phyloP scores from a whole-genome alignment of 1,139 yeast genomes.

The Wickerhamomyces sp. region DNA sequence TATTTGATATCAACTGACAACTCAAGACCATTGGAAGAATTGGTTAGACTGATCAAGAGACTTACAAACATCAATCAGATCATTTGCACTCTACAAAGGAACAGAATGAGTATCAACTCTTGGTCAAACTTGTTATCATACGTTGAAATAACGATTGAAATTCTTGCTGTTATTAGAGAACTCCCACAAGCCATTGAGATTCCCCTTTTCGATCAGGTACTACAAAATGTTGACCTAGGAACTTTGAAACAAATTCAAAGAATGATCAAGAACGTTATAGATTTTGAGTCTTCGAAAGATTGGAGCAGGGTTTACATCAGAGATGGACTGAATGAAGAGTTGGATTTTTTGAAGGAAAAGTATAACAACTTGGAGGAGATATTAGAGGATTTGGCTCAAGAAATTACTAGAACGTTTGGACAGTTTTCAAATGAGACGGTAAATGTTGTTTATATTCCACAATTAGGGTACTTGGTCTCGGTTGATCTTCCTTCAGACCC shows the following conservation, averaged over 20 bases:
- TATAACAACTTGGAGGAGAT: constrained; percentile 35
- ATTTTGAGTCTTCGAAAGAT: constrained; percentile 31
- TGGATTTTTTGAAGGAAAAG: constrained; percentile 29
- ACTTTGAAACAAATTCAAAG: constrained; percentile 7
- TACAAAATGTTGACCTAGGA: constrained; percentile 1
- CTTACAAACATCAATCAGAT: constrained; percentile 25
- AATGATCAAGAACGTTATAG: constrained; percentile 23
- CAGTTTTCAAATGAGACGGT: constrained; percentile 17
- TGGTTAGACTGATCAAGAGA: constrained; percentile 16
- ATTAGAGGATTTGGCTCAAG: constrained; percentile 26
- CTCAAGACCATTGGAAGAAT: constrained; percentile 9
- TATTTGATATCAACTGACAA: constrained; percentile 19
- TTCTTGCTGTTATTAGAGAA: not conserved
- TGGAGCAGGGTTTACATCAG: constrained; percentile 28
- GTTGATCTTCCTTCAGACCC: constrained; percentile 9
- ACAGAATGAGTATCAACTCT: constrained; percentile 21
- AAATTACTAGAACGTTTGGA: constrained; percentile 9
- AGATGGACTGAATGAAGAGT: constrained; percentile 25
- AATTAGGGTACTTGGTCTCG: constrained; percentile 36
- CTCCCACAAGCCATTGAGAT: constrained; percentile 2
- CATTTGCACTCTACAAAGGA: constrained; percentile 21
- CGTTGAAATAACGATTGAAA: constrained; percentile 3
- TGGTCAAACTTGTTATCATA: constrained; percentile 26
- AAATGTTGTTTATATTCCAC: constrained; percentile 35
- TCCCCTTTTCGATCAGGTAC: not conserved